A percentile compares a stretch with the other conserved stretches of the same genome.
These are phyloP conservation scores for Leishmania tropica DNA, from an alignment of 208 protist species.

Conservation along the genomic window DNA sequence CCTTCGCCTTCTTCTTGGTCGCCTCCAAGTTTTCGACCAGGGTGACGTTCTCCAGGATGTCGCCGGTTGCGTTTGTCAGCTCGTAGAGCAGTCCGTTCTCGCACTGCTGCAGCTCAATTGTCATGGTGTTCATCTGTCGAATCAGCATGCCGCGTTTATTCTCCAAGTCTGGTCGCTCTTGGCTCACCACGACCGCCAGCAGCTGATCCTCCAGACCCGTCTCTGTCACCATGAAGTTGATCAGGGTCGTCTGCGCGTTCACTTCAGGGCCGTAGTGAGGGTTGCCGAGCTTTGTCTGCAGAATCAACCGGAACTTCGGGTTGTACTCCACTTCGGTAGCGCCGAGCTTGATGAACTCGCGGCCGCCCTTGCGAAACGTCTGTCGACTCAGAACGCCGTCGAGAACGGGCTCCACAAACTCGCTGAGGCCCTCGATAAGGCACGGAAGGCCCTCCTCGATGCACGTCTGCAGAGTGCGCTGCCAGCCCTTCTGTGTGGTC, in stretches of 20 bases:
- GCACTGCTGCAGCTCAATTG: conserved; percentile 97
- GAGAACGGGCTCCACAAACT: conserved; percentile 97
- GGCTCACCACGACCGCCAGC: conserved; percentile 97
- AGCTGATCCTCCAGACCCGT: conserved; percentile 99
- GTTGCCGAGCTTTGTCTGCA: conserved; percentile 98
- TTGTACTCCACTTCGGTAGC: conserved; percentile 97
- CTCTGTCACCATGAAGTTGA: conserved; percentile 99
- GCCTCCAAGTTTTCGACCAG: conserved; percentile 97
- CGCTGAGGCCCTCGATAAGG: conserved; percentile 96
- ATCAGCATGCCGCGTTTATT: conserved; percentile 95
- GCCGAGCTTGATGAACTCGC: conserved; percentile 94
- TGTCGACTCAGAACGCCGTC: conserved; percentile 96
- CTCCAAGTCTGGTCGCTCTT: conserved; percentile 98
- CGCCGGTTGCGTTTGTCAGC: conserved; percentile 94
- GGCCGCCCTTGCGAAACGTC: conserved; percentile 94
- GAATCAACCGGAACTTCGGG: conserved; percentile 95
- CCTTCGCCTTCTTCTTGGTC: conserved; percentile 96
- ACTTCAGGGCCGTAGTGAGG: conserved; percentile 99
- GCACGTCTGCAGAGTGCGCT: conserved; percentile 91
- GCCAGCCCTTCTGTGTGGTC: conserved; percentile 92
- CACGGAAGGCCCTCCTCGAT: conserved; percentile 93
- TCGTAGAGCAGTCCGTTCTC: conserved; percentile 97
- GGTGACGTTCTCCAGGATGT: conserved; percentile 96
- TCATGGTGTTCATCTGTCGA: conserved; percentile 98
- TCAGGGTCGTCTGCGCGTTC: conserved; percentile 98